Evolutionary conservation across 176 grass and related monocot genomes (phyloP), one percentile per base, ranked within the genome.

Genomic region (Aegilops speltoides): DNA sequence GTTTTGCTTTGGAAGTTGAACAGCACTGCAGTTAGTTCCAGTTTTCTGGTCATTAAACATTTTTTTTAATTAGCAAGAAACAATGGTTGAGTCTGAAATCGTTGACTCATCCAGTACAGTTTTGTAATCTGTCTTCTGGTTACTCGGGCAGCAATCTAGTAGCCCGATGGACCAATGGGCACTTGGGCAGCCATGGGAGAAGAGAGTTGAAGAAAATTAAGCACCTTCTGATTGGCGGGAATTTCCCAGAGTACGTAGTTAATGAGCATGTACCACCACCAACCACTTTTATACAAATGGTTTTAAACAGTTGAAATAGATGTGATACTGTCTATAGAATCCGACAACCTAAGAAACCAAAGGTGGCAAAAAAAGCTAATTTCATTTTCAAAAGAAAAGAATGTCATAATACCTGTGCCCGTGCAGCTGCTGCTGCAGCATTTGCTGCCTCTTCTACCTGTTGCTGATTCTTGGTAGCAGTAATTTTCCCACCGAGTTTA

Each of bases 401-500:
- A 71, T 48, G 45, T 38, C 13, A 78, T 38, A 16, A 80, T 87
- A 94, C 97, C 94, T 99, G 97, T 45, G 94, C 90, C 46, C 94
- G 94, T 81, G 97, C 97, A 91, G 89, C 94, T 5, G 86, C 75
- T 10, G 97, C 94, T 3, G 97, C 94, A 57, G 85, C 84, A 91
- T 80, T 93, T 79, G 94, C 94, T 64, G 97, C 94, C 85, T 99
- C 97, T 88, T 94, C 94, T 82, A 97, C 92, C 67, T 99, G 94
- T 76, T 99, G 97, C 37, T 91, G 91, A 86, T 86, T 89, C 85
- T 99, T 99, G 24, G 97, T 20, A 86, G 94, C 92, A 81, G 97
- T 93, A 64, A 99, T 99, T 83, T 99, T 99, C 25, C 97, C 94
- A 50, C 97, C 97, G 61, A 99, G 97, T 89, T 94, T 97, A 90